phyloP scores from a whole-genome alignment of 108 stramenopile genomes.

The Phaeodactylum tricornutum region DNA sequence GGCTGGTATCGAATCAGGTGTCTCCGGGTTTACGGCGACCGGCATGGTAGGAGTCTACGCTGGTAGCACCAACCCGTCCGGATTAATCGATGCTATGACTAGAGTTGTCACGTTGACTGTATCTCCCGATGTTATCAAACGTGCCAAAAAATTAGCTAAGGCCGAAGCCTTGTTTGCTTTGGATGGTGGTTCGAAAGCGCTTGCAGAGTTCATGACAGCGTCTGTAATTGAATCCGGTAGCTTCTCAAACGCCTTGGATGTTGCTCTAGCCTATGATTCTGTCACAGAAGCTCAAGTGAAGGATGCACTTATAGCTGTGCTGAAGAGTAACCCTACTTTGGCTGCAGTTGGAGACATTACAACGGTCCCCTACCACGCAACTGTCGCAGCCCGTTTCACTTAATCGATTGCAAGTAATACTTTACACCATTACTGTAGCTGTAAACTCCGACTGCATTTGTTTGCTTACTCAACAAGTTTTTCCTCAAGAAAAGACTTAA shows the following conservation, averaged over 20 bases:
- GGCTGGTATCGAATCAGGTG: slow-evolving; percentile 31
- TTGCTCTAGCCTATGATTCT: slow-evolving; percentile 56
- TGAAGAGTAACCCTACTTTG: slow-evolving; percentile 58
- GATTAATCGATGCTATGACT: slow-evolving; percentile 44
- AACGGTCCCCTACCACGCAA: slow-evolving; percentile 29
- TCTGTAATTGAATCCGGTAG: slow-evolving; percentile 59
- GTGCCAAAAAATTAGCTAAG: slow-evolving; percentile 74
- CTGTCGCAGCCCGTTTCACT: slow-evolving; percentile 1
- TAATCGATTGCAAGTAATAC: too few species aligned
- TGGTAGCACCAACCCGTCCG: slow-evolving; percentile 34
- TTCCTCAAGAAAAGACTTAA: too few species aligned
- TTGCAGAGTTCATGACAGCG: slow-evolving; percentile 73
- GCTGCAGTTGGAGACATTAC: slow-evolving; percentile 80
- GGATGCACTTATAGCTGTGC: slow-evolving; percentile 42
- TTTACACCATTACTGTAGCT: too few species aligned
- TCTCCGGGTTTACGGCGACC: slow-evolving; percentile 38
- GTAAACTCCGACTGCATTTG: too few species aligned
- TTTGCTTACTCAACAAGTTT: too few species aligned
- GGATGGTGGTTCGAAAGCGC: slow-evolving; percentile 56
- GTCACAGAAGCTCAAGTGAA: slow-evolving; percentile 48
- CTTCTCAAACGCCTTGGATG: slow-evolving; percentile 36
- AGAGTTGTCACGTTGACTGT: slow-evolving; percentile 30
- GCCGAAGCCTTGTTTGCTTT: slow-evolving; percentile 59
- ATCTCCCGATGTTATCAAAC: slow-evolving; percentile 37
- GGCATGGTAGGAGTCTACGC: slow-evolving; percentile 77